Evolutionary conservation across 768 basidiomycete genomes (phyloP).

Genomic region (Suillus alpinus): DNA sequence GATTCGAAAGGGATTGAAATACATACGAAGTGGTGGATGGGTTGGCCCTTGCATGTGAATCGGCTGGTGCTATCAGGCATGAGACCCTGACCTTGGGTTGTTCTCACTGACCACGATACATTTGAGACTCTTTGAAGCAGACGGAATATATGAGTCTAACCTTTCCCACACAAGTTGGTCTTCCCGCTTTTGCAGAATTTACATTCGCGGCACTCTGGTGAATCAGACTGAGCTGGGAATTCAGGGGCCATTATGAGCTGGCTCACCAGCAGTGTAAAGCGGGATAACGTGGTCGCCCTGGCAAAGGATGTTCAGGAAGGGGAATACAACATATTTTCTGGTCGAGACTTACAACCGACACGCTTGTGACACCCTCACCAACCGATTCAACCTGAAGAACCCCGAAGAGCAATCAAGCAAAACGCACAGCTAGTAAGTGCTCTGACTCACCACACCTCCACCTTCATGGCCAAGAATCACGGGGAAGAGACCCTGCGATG

Average conservation of each 20-base stretch:
- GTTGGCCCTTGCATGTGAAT: slow-evolving; percentile 86
- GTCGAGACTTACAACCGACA: slow-evolving; percentile 45
- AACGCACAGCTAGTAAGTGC: background rate
- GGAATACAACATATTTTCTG: background rate
- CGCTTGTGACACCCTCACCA: slow-evolving; percentile 89
- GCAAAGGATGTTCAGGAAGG: background rate
- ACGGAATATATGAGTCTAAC: slow-evolving; percentile 34
- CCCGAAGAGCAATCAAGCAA: background rate
- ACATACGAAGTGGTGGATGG: slow-evolving; percentile 88
- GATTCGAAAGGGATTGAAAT: background rate
- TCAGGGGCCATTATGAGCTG: background rate
- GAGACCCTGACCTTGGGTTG: slow-evolving; percentile 89
- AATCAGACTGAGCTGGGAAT: background rate
- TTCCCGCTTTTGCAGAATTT: slow-evolving; percentile 99
- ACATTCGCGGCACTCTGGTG: slow-evolving; percentile 86
- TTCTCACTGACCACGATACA: slow-evolving; percentile 56
- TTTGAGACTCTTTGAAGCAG: slow-evolving; percentile 1
- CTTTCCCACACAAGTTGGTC: slow-evolving; percentile 97
- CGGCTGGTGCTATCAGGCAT: slow-evolving; percentile 91
- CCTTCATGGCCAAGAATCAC: slow-evolving; percentile 96
- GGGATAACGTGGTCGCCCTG: slow-evolving; percentile 97
- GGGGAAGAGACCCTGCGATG: slow-evolving; percentile 75
- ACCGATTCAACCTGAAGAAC: slow-evolving; percentile 84
- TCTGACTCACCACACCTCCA: slow-evolving; percentile 70
- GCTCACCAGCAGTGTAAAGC: slow-evolving; percentile 86